A percentile compares a stretch with the other conserved stretches of the same genome.
Evolutionary conservation across 192 early-diverging fungal genomes (phyloP).

Genomic region (Entomortierella beljakovae): DNA sequence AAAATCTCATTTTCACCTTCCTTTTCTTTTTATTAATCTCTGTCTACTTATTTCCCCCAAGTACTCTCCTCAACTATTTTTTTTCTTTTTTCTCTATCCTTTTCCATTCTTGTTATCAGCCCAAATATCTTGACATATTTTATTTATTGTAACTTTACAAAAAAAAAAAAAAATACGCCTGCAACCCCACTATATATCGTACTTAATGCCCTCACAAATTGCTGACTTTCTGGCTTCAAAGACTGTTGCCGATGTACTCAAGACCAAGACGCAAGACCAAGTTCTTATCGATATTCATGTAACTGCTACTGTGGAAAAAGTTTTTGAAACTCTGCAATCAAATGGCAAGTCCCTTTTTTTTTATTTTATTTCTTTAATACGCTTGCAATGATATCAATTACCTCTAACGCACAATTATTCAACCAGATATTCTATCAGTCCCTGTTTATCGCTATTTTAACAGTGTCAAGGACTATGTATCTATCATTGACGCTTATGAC

Average conservation of each 20-base stretch:
- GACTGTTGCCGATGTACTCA: conserved; percentile 50
- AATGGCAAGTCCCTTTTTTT: conserved; percentile 43
- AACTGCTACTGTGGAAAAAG: conserved; percentile 63
- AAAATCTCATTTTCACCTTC: background rate
- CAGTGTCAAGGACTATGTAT: conserved; percentile 57
- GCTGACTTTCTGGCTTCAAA: conserved; percentile 43
- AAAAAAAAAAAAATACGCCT: no score
- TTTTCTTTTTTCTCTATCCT: conserved; percentile 1
- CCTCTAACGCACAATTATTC: background rate
- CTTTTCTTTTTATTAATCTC: background rate
- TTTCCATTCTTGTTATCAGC: background rate
- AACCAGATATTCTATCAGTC: conserved; percentile 65
- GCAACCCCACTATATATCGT: no score
- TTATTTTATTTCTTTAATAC: conserved; percentile 2
- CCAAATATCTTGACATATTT: background rate
- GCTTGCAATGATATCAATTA: background rate
- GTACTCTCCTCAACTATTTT: no score
- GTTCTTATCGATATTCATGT: conserved; percentile 61
- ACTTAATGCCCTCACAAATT: conserved; percentile 42
- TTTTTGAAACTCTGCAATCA: conserved; percentile 63
- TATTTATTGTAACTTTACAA: background rate
- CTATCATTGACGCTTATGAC: conserved; percentile 65
- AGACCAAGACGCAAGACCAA: conserved; percentile 28
- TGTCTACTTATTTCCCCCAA: background rate
- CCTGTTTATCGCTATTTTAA: conserved; percentile 61